These are phyloP conservation scores for Straminergon stramineum DNA, from an alignment of 225 moss, liverwort and hornwort species.

Conservation along the genomic window DNA sequence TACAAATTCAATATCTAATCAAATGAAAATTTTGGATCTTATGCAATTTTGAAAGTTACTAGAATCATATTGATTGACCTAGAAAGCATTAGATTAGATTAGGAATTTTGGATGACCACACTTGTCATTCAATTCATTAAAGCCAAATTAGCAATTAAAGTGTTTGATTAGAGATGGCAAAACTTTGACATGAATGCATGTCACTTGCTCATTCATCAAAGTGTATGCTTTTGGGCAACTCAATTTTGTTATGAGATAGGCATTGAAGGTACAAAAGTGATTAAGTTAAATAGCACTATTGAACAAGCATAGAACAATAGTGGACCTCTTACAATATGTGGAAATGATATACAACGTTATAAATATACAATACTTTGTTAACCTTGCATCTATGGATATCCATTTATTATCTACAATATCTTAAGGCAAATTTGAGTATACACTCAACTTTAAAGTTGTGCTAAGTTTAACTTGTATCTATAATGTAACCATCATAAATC, in stretches of 20 bases:
- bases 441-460: neutral
- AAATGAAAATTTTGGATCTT: neutral
- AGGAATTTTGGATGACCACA: fast-evolving
- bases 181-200: neutral
- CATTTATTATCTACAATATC: neutral
- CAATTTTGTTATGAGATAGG: neutral
- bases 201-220: neutral
- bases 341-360: neutral
- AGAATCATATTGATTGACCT: neutral
- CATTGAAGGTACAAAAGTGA: too few species aligned
- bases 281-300: neutral
- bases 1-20: neutral
- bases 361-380: neutral
- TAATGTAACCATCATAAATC: neutral
- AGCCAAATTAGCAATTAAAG: neutral
- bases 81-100: neutral
- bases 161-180: neutral
- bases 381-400: too few species aligned
- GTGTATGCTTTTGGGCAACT: neutral
- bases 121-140: neutral
- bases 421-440: neutral
- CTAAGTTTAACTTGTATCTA: neutral
- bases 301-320: neutral
- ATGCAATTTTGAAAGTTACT: neutral
- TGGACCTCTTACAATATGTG: too few species aligned